Evolutionary conservation across 495 filamentous ascomycete species (phyloP).

Genomic region (Parathielavia hyrcaniae): DNA sequence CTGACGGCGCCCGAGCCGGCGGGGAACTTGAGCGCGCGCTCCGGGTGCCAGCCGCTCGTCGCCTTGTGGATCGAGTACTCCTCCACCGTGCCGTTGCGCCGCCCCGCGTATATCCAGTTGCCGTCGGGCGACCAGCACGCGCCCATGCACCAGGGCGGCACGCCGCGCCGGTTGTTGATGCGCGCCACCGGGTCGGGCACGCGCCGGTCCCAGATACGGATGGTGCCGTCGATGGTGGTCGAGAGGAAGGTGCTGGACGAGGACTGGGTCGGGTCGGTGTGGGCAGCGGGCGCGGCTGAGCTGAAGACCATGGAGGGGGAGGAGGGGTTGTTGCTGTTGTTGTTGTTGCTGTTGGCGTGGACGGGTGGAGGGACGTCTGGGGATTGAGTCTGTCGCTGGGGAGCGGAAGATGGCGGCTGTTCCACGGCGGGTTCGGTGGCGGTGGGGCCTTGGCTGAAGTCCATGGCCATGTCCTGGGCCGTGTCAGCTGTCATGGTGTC

Average conservation of each 20-base stretch:
- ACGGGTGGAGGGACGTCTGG: slow-evolving; percentile 6
- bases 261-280: slow-evolving; percentile 38
- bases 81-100: slow-evolving; percentile 90
- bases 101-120: slow-evolving; percentile 89
- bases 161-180: slow-evolving; percentile 61
- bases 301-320: slow-evolving; percentile 32
- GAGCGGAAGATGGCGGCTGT: slow-evolving; percentile 12
- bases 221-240: slow-evolving; percentile 78
- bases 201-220: slow-evolving; percentile 88
- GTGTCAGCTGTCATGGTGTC: slow-evolving; percentile 30
- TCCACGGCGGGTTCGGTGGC: slow-evolving; percentile 1
- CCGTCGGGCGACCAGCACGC: slow-evolving; percentile 97
- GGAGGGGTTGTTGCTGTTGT: slow-evolving; percentile 20
- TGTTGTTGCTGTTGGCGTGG: slow-evolving; percentile 16
- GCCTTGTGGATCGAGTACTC: slow-evolving; percentile 89
- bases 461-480: slow-evolving; percentile 24
- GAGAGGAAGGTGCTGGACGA: slow-evolving; percentile 75
- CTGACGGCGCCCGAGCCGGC: slow-evolving; percentile 83
- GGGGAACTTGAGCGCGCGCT: slow-evolving; percentile 85
- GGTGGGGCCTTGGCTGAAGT: slow-evolving; percentile 20
- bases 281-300: slow-evolving; percentile 24
- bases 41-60: slow-evolving; percentile 52
- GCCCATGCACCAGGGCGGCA: slow-evolving; percentile 95
- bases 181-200: slow-evolving; percentile 68
- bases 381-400: slow-evolving; percentile 14